These are phyloP conservation scores for Leucocoprinus sp. DNA, from an alignment of 768 basidiomycete genomes.

Conservation along the genomic window DNA sequence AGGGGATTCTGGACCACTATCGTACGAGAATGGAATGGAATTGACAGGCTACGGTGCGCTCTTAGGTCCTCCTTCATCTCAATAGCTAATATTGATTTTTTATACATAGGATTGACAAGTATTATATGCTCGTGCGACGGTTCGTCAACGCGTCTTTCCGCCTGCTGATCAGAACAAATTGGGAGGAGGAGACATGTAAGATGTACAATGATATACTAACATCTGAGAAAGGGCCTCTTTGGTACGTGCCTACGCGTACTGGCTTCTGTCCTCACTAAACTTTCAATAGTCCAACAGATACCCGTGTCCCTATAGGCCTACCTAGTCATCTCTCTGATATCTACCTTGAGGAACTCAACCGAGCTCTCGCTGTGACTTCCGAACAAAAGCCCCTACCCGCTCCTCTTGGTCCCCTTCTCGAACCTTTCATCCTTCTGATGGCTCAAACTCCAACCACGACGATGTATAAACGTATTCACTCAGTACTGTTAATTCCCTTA, in stretches of 20 bases:
- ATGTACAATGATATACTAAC: conserved; percentile 67
- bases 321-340: conserved; percentile 85
- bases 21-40: conserved; percentile 88
- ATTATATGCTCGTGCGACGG: conserved; percentile 87
- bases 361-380: conserved; percentile 31
- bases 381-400: conserved; percentile 40
- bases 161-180: conserved; percentile 61
- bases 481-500: conserved; percentile 62
- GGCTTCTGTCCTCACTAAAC: conserved; percentile 7
- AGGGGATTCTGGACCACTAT: conserved; percentile 87
- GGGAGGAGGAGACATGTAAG: conserved; percentile 48
- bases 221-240: conserved; percentile 68
- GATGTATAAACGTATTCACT: conserved; percentile 69
- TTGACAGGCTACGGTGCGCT: conserved; percentile 79
- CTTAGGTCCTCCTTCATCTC: neutral
- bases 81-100: conserved; percentile 6
- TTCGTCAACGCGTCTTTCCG: conserved; percentile 84
- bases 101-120: conserved; percentile 81
- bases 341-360: conserved; percentile 85
- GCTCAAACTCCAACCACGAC: conserved; percentile 56
- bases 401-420: conserved; percentile 26
- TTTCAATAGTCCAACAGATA: conserved; percentile 51
- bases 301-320: conserved; percentile 68
- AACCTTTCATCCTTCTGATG: conserved; percentile 67
- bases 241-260: conserved; percentile 37